Percentiles rank a stretch among this genome's conserved stretches.
Evolutionary conservation across 768 basidiomycete species (phyloP).

Genomic region (Dendrothele bispora): DNA sequence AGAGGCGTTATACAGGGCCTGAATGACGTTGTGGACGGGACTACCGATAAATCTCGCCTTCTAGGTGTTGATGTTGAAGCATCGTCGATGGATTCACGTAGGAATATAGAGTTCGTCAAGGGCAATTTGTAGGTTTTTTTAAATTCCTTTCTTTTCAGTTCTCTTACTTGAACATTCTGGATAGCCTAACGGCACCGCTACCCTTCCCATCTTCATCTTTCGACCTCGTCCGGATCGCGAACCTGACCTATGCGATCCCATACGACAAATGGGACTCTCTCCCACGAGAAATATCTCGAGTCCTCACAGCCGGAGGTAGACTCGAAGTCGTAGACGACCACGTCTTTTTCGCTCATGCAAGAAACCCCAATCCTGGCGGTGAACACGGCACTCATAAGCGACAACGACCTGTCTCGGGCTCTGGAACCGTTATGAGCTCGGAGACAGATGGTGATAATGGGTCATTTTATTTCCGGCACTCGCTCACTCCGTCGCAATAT

Average conservation of each 20-base stretch:
- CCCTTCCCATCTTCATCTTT: constrained; percentile 50
- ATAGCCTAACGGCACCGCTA: constrained; percentile 40
- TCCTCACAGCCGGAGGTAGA: constrained; percentile 46
- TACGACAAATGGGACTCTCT: constrained; percentile 44
- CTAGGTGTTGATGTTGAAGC: no score
- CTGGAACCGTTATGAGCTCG: no score
- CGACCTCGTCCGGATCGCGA: constrained; percentile 55
- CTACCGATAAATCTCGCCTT: no score
- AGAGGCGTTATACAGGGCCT: no score
- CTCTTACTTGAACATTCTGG: not conserved
- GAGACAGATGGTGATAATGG: no score
- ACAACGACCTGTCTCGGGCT: no score
- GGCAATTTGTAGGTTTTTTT: constrained; percentile 20
- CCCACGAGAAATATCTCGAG: constrained; percentile 43
- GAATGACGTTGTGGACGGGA: no score
- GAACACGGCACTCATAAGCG: no score
- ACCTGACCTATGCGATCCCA: constrained; percentile 44
- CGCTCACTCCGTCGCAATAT: no score
- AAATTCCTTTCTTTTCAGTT: not conserved
- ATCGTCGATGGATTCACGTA: no score
- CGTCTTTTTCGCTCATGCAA: constrained; percentile 43
- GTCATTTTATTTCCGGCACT: no score
- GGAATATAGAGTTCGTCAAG: constrained; percentile 18
- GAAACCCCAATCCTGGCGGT: no score
- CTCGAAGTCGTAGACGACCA: constrained; percentile 57